phyloP scores from a whole-genome alignment of 1,139 yeast genomes.

The Yamadazyma dushanensis region DNA sequence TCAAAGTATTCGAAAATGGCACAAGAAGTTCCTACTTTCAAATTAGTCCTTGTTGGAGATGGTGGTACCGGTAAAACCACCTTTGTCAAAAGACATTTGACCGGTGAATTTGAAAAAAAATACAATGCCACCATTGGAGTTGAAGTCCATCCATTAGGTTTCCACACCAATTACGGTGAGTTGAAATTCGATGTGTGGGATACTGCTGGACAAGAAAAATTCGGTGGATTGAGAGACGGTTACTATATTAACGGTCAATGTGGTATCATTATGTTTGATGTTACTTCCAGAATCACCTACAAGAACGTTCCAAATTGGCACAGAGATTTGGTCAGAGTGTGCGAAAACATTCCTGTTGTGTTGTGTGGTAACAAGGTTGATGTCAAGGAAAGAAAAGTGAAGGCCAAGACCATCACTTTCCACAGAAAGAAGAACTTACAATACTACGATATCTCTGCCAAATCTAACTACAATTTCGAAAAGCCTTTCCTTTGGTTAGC shows the following conservation, averaged over 20 bases:
- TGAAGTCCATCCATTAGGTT: constrained; percentile 97
- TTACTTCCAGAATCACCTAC: constrained; percentile 98
- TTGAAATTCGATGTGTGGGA: constrained; percentile 99
- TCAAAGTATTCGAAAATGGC: constrained; percentile 44
- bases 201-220: constrained; percentile 99
- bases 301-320: constrained; percentile 99
- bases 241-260: constrained; percentile 99
- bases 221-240: constrained; percentile 99
- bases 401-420: constrained; percentile 99
- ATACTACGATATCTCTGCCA: constrained; percentile 99
- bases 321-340: constrained; percentile 97
- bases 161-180: constrained; percentile 98
- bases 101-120: constrained; percentile 99
- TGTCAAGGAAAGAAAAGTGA: constrained; percentile 99
- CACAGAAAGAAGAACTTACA: constrained; percentile 99
- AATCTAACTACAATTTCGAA: constrained; percentile 99
- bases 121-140: constrained; percentile 99
- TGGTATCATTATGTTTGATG: constrained; percentile 99
- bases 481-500: constrained; percentile 99
- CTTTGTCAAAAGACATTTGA: constrained; percentile 98
- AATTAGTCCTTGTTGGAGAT: constrained; percentile 98
- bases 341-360: constrained; percentile 99
- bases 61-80: constrained; percentile 99
- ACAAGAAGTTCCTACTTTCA: constrained; percentile 93
- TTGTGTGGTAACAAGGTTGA: constrained; percentile 99